Evolutionary conservation across 2,329 filamentous ascomycete species (phyloP).

Genomic region (Monilinia fructigena): DNA sequence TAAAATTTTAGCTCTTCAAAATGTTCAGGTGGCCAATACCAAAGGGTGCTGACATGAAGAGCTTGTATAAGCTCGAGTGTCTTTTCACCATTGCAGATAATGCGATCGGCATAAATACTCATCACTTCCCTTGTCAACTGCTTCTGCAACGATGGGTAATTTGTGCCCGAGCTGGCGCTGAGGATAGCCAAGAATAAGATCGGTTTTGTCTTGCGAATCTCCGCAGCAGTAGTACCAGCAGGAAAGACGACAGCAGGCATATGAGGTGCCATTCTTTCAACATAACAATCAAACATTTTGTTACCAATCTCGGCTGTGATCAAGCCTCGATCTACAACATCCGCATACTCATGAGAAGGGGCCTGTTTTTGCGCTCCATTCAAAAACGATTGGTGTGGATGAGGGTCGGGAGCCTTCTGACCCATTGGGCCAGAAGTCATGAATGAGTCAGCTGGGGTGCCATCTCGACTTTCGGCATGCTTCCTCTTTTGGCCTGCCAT

Average conservation of each 20-base stretch:
- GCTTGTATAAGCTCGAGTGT: conserved; percentile 52
- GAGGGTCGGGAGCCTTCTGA: conserved; percentile 13
- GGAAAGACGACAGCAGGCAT: conserved; percentile 63
- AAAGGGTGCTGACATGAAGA: conserved; percentile 49
- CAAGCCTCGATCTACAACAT: conserved; percentile 57
- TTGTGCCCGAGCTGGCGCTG: conserved; percentile 58
- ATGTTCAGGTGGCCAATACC: conserved; percentile 50
- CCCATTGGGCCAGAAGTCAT: conserved; percentile 13
- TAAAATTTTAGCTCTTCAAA: conserved; percentile 51
- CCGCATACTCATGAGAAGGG: conserved; percentile 39
- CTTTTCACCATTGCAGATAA: conserved; percentile 51
- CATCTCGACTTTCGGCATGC: conserved; percentile 33
- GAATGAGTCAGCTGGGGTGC: conserved; percentile 19
- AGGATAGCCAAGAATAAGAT: conserved; percentile 70
- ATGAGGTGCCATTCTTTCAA: conserved; percentile 57
- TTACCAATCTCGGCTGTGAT: conserved; percentile 55
- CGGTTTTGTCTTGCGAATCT: conserved; percentile 59
- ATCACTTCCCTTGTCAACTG: conserved; percentile 50
- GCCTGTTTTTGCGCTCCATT: conserved; percentile 21
- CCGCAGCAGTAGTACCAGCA: conserved; percentile 50
- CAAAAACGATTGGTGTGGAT: conserved; percentile 7
- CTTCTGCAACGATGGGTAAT: conserved; percentile 46
- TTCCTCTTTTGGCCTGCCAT: conserved; percentile 41
- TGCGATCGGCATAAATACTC: conserved; percentile 48
- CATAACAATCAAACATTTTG: conserved; percentile 58